Conservation (phyloP, 2,329 filamentous ascomycete genomes). For the Zasmidium cellare region DNA sequence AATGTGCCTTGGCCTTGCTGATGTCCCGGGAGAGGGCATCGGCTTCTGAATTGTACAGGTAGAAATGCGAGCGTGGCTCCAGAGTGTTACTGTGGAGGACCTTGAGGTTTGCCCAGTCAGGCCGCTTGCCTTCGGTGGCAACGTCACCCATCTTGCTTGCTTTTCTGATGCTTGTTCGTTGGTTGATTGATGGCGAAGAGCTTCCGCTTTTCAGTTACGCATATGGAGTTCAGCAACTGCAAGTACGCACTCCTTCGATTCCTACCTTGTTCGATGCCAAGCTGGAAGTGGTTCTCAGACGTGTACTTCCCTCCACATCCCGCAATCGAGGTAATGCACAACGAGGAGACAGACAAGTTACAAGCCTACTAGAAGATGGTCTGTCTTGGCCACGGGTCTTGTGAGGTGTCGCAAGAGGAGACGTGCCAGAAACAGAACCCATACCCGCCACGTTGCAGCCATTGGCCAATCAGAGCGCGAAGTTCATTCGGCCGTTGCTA, state of each 20-base stretch:
- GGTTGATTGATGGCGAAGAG: not conserved
- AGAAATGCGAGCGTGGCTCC: slow-evolving; percentile 58
- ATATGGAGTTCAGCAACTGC: not conserved
- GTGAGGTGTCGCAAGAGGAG: not conserved
- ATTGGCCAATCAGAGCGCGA: not conserved
- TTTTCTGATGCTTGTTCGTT: not conserved
- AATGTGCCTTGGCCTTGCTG: slow-evolving; percentile 32
- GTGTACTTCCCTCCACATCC: not conserved
- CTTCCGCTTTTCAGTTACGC: not conserved
- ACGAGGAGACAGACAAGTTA: not conserved
- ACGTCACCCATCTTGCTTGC: slow-evolving; percentile 10
- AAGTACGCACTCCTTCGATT: not conserved
- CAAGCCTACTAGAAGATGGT: too few species aligned
- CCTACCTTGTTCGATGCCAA: not conserved
- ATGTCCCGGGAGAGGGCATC: slow-evolving; percentile 49
- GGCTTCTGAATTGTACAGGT: slow-evolving; percentile 51
- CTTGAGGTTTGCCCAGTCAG: slow-evolving; percentile 62
- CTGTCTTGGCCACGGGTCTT: not conserved
- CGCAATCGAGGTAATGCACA: not conserved
- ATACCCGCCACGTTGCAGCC: not conserved
- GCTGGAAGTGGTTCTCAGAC: not conserved
- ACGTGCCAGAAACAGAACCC: not conserved
- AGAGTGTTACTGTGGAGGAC: slow-evolving; percentile 63
- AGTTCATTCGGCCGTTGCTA: too few species aligned
- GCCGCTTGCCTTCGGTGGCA: slow-evolving; percentile 34